Evolutionary conservation across 2,329 filamentous ascomycete genomes (phyloP).

Genomic region (Aspergillus calidoustus): DNA sequence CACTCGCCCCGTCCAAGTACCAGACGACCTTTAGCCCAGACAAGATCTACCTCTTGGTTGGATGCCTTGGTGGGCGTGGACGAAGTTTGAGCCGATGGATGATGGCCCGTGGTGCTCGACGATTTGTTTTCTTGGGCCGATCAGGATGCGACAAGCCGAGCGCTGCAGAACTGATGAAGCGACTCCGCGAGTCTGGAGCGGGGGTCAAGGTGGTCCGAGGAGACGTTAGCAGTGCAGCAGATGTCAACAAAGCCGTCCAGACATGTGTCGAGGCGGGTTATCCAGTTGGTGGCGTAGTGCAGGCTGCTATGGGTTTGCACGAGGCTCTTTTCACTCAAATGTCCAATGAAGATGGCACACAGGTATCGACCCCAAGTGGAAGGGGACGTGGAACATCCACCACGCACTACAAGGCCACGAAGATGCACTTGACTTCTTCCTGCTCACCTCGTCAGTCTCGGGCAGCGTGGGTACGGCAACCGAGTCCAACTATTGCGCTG

Average conservation of each 20-base stretch:
- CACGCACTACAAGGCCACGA: conserved; percentile 31
- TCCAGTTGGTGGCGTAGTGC: conserved; percentile 25
- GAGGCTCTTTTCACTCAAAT: conserved; percentile 58
- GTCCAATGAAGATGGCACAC: conserved; percentile 52
- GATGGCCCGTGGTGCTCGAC: conserved; percentile 16
- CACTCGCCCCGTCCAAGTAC: background rate
- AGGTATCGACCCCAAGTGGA: conserved; percentile 55
- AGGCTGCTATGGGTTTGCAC: conserved; percentile 26
- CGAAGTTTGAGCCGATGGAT: conserved; percentile 41
- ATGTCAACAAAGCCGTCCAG: conserved; percentile 6
- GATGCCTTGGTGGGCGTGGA: conserved; percentile 62
- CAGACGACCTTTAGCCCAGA: background rate
- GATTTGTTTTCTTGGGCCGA: conserved; percentile 55
- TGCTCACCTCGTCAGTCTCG: conserved; percentile 32
- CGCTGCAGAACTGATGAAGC: background rate
- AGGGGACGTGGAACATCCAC: conserved; percentile 57
- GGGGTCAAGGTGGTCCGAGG: conserved; percentile 10
- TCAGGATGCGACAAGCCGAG: conserved; percentile 29
- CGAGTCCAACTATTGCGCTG: conserved; percentile 40
- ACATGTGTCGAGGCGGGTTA: background rate
- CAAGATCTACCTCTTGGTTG: conserved; percentile 55
- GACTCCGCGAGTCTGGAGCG: conserved; percentile 11
- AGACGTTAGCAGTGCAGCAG: conserved; percentile 11
- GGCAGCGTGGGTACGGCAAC: conserved; percentile 38
- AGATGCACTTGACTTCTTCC: conserved; percentile 37